These are phyloP conservation scores for Candida ipomoeae DNA, from an alignment of 805 yeast species.

Conservation along the genomic window DNA sequence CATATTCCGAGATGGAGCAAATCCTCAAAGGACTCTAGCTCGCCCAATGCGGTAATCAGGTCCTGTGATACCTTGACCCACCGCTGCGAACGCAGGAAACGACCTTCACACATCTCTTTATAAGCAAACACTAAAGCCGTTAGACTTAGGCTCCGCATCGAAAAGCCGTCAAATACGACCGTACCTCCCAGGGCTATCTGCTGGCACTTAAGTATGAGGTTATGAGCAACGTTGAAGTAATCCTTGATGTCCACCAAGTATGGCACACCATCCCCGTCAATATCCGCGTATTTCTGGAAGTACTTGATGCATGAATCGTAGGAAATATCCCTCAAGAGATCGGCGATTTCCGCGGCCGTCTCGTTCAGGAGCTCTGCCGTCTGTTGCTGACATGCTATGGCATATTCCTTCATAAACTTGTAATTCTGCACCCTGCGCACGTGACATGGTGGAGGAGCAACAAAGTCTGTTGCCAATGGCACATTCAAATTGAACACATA, in stretches of 20 bases:
- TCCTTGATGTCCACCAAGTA: slow-evolving; percentile 11
- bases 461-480: slow-evolving; percentile 9
- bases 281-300: slow-evolving; percentile 9
- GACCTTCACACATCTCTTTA: slow-evolving; percentile 8
- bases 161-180: slow-evolving; percentile 4
- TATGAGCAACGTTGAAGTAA: slow-evolving; percentile 12
- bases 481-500: slow-evolving; percentile 5
- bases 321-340: slow-evolving; percentile 3
- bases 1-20: slow-evolving; percentile 11
- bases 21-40: slow-evolving; percentile 10
- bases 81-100: slow-evolving; percentile 1
- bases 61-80: slow-evolving; percentile 9
- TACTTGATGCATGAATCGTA: slow-evolving; percentile 5
- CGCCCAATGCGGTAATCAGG: slow-evolving; percentile 6
- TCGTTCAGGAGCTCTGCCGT: slow-evolving; percentile 4
- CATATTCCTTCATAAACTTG: slow-evolving; percentile 7
- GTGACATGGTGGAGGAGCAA: slow-evolving; percentile 7
- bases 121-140: slow-evolving; percentile 9
- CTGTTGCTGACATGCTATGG: slow-evolving; percentile 6
- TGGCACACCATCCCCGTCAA: slow-evolving; percentile 10
- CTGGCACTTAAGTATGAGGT: slow-evolving; percentile 2
- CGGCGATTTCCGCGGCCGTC: neutral
- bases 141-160: slow-evolving; percentile 8
- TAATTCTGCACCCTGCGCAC: slow-evolving; percentile 8
- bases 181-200: slow-evolving; percentile 4